Percentiles rank a stretch among this genome's conserved stretches.
These are phyloP conservation scores for Trichoderma gamsii DNA, from an alignment of 495 filamentous ascomycete species.

Conservation along the genomic window DNA sequence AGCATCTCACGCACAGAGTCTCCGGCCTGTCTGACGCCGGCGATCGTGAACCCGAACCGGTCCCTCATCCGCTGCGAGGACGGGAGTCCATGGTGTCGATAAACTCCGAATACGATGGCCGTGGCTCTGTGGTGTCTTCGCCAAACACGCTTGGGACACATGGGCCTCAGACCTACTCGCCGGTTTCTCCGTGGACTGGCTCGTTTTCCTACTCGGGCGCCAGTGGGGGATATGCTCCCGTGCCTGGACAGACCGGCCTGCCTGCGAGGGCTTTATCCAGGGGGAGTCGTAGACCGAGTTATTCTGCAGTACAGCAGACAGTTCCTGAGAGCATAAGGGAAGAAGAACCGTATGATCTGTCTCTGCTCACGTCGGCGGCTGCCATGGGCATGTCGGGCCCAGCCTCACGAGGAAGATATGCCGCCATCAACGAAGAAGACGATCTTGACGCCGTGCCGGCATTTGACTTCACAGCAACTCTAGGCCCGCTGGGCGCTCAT, in stretches of 20 bases:
- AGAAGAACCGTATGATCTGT: conserved; percentile 36
- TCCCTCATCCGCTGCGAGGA: conserved; percentile 23
- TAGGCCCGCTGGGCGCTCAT: conserved; percentile 32
- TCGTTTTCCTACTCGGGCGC: conserved; percentile 22
- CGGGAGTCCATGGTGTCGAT: conserved; percentile 41
- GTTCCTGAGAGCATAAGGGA: conserved; percentile 38
- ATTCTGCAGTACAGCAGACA: conserved; percentile 19
- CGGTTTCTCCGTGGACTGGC: conserved; percentile 21
- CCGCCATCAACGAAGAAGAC: conserved; percentile 18
- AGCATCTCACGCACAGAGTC: conserved; percentile 35
- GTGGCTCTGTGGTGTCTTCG: conserved; percentile 12
- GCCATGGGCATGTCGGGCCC: conserved; percentile 21
- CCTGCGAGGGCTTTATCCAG: conserved; percentile 16
- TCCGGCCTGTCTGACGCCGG: conserved; percentile 37
- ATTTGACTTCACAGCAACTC: conserved; percentile 35
- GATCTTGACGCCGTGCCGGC: conserved; percentile 22
- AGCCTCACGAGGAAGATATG: neutral
- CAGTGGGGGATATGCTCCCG: conserved; percentile 32
- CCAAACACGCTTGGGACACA: conserved; percentile 16
- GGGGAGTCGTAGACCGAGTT: conserved; percentile 19
- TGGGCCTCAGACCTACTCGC: conserved; percentile 18
- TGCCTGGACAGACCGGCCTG: conserved; percentile 19
- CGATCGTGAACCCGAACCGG: conserved; percentile 24
- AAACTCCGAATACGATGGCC: conserved; percentile 28
- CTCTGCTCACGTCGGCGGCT: conserved; percentile 33